phyloP scores from a whole-genome alignment of 116 monocot genomes.

The Papilionanthe hybrid region DNA sequence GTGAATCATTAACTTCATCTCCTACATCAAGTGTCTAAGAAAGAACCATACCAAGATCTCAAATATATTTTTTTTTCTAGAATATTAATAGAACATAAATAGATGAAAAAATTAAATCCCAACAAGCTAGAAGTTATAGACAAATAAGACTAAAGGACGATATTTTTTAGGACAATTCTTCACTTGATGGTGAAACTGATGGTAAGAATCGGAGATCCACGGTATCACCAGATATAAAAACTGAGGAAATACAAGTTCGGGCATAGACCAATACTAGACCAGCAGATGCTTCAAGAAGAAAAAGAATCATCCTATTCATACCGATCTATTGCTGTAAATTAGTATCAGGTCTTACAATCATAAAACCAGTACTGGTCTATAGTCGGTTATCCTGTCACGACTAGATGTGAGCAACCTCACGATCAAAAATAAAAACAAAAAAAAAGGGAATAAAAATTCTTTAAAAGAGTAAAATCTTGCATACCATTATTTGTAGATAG shows the following conservation, averaged over 20 bases:
- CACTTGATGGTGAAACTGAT: not conserved
- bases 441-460: not conserved
- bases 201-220: not conserved
- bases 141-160: not conserved
- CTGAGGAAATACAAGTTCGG: not conserved
- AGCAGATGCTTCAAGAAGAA: not conserved
- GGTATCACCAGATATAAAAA: not conserved
- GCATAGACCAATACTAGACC: not conserved
- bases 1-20: not conserved
- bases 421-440: not conserved
- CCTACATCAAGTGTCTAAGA: not conserved
- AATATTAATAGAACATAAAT: not conserved
- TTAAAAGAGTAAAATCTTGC: not conserved
- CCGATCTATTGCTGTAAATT: not conserved
- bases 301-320: not conserved
- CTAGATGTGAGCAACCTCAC: not conserved
- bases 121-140: not conserved
- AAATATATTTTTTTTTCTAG: not conserved
- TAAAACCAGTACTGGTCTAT: not conserved
- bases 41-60: not conserved
- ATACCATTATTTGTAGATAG: not conserved
- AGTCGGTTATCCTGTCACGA: not conserved
- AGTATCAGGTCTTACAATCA: not conserved
- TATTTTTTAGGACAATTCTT: not conserved
- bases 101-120: not conserved